These are phyloP conservation scores for Coprinellus micaceus DNA, from an alignment of 768 basidiomycete genomes.

Conservation along the genomic window DNA sequence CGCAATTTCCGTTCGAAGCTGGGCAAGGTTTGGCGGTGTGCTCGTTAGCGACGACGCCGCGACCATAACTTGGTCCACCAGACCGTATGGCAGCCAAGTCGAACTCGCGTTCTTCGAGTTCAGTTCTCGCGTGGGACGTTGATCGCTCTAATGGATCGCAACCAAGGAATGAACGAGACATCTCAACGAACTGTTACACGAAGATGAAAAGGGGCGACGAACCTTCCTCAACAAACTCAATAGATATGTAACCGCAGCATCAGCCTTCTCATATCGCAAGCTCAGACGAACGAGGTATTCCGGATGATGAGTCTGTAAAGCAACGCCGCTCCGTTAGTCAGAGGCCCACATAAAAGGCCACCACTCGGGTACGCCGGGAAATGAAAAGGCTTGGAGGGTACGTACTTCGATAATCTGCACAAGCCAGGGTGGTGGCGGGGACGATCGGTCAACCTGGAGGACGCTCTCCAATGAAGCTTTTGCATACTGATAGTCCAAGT, in stretches of 20 bases:
- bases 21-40: slow-evolving; percentile 44
- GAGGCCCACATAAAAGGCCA: too few relatives aligned
- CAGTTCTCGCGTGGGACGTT: slow-evolving; percentile 46
- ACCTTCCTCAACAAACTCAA: slow-evolving; percentile 73
- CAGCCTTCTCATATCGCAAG: slow-evolving; percentile 75
- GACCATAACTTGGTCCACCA: slow-evolving; percentile 78
- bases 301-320: slow-evolving; percentile 62
- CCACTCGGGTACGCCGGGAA: too few relatives aligned
- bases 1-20: slow-evolving; percentile 56
- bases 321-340: neutral
- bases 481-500: slow-evolving; percentile 72
- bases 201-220: slow-evolving; percentile 7
- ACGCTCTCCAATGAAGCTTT: slow-evolving; percentile 77
- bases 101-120: slow-evolving; percentile 49
- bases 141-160: slow-evolving; percentile 44
- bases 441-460: slow-evolving; percentile 56
- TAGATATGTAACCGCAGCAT: slow-evolving; percentile 72
- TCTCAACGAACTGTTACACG: too few relatives aligned
- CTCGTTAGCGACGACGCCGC: slow-evolving; percentile 54
- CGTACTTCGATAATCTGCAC: slow-evolving; percentile 68
- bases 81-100: slow-evolving; percentile 80
- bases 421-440: slow-evolving; percentile 80
- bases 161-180: too few relatives aligned
- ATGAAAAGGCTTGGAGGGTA: neutral
- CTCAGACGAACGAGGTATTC: slow-evolving; percentile 81